Conservation (phyloP, 1,139 yeast genomes). For the Scheffersomyces titani region DNA sequence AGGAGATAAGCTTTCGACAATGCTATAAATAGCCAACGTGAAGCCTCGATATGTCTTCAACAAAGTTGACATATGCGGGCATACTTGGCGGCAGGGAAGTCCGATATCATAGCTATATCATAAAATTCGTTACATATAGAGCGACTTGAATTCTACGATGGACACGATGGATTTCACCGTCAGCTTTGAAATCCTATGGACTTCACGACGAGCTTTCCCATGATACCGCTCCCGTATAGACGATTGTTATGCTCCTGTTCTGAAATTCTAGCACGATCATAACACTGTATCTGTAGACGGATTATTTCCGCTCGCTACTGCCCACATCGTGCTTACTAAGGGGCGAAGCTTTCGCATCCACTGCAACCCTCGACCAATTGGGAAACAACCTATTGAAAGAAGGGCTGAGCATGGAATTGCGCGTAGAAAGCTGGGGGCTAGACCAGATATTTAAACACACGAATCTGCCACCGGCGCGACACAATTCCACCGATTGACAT, state of each 20-base stretch:
- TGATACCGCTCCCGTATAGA: not conserved
- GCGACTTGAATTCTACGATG: too few relatives aligned
- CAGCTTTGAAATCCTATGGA: not conserved
- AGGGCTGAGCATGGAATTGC: not conserved
- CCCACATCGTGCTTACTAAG: not conserved
- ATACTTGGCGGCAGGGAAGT: not conserved
- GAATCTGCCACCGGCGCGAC: not conserved
- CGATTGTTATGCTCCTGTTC: too few relatives aligned
- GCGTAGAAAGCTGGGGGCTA: not conserved
- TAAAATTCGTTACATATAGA: not conserved
- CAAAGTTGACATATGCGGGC: not conserved
- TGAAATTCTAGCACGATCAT: not conserved
- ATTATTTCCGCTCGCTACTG: too few relatives aligned
- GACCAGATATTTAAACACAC: not conserved
- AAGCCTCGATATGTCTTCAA: not conserved
- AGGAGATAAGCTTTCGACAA: not conserved
- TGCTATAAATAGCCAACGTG: not conserved
- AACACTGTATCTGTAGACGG: not conserved
- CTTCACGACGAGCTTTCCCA: not conserved
- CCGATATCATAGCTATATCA: not conserved
- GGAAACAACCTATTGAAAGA: not conserved
- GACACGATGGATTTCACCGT: too few relatives aligned
- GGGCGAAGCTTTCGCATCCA: not conserved
- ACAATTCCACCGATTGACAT: not conserved
- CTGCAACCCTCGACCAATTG: not conserved